Base-by-base conservation (phyloP, 805 yeast genomes). In the Starmera pachycereana region DNA sequence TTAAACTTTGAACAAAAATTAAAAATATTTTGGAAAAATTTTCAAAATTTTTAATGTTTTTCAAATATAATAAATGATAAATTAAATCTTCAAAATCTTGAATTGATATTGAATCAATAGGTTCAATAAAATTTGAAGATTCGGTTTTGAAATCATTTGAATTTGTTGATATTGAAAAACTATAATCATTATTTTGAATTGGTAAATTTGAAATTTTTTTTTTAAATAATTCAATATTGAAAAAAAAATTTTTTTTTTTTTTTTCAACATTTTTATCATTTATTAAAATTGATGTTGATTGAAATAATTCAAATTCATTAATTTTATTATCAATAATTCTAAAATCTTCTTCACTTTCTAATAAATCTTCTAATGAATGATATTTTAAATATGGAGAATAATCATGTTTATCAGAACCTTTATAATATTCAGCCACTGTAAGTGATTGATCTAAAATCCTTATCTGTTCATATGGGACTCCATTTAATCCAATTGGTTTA, bases 401-500 rank as follows among this genome's bases (percentile, higher is more conserved):
- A 35, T 49, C 42, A 33, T 50, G 56, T 37, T 39, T 46, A 12
- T 33, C 31, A 34, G 49, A 46, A 11, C 38, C 37, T 9, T 43
- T 36, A 19, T 48, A 51, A 4, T 41, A 29, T 19, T 41, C 44
- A 35, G 50, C 52, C 6, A 52, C 36, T 2, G 47, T 44, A 13
- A 41, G 37, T 4, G 56, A 52, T 36, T 52, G 54, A 30, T 52
- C 54, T 36, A 52, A 12, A 30, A 49, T 48, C 4, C 33, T 37
- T 8, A 47, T 30, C 3, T 32, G 10, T 11, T 27, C 12, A 19
- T 37, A 33, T n/a, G 9, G 10, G 3, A 16, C 18, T 3, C 4
- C 4, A 16, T 16, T 16, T 4, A 16, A 16, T 16, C 18, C 18
- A 18, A 29, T 14, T 11, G 50, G 48, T 3, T 47, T 59, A 19